Conservation (phyloP, 2,329 filamentous ascomycete species). For the Parascedosporium putredinis region DNA sequence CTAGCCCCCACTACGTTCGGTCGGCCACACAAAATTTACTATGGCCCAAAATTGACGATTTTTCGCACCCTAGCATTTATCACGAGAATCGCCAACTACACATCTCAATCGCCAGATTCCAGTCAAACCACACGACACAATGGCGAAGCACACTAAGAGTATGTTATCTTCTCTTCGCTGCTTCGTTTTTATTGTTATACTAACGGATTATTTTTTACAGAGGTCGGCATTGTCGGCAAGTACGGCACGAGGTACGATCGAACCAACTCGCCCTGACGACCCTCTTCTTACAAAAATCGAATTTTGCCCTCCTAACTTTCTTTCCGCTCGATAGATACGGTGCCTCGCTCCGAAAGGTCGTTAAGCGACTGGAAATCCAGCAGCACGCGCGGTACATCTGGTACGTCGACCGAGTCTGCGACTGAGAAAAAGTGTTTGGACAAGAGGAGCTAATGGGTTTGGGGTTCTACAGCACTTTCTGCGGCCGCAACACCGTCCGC, state of each 20-base stretch:
- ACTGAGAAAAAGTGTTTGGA: too few species aligned
- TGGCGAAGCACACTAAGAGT: conserved; percentile 10
- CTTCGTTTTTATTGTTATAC: not conserved
- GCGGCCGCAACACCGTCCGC: conserved; percentile 91
- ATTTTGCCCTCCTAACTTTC: conserved; percentile 15
- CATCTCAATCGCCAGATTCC: conserved; percentile 5
- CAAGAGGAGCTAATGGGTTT: not conserved
- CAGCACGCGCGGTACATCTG: conserved; percentile 93
- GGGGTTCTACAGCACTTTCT: conserved; percentile 59
- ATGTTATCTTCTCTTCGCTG: not conserved
- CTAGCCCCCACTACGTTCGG: conserved; percentile 6
- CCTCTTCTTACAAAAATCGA: not conserved
- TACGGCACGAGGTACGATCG: conserved; percentile 8
- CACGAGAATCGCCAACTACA: conserved; percentile 2
- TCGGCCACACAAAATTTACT: conserved; percentile 6
- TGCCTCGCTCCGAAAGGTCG: conserved; percentile 94
- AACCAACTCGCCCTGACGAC: not conserved
- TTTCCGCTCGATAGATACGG: conserved; percentile 58
- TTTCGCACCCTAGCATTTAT: conserved; percentile 3
- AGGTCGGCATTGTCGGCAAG: conserved; percentile 9
- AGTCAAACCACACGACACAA: conserved; percentile 8
- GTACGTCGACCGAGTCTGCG: not conserved
- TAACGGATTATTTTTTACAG: conserved; percentile 1
- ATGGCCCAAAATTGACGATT: conserved; percentile 4
- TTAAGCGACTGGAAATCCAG: conserved; percentile 99